phyloP scores from a whole-genome alignment of 2,329 filamentous ascomycete genomes.

The Paecilomyces variotii region DNA sequence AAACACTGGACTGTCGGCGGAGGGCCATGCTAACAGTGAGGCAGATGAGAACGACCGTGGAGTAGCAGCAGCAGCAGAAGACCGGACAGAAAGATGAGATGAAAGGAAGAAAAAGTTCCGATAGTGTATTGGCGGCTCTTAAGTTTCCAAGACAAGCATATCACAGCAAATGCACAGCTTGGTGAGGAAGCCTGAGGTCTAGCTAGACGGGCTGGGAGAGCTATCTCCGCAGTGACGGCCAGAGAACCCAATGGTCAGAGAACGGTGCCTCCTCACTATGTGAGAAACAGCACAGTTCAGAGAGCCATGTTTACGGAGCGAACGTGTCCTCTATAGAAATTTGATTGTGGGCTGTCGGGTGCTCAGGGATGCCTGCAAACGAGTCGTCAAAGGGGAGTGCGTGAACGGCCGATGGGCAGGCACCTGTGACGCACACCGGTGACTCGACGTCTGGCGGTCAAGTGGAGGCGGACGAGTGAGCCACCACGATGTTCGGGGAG shows the following conservation, averaged over 20 bases:
- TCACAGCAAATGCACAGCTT: slow-evolving; percentile 14
- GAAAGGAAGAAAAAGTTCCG: slow-evolving; percentile 9
- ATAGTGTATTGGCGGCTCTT: slow-evolving; percentile 10
- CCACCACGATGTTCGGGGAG: background rate
- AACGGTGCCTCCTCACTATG: slow-evolving; percentile 20
- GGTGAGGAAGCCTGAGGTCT: slow-evolving; percentile 19
- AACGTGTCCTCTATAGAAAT: slow-evolving; percentile 5
- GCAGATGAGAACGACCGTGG: slow-evolving; percentile 7
- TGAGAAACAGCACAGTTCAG: slow-evolving; percentile 17
- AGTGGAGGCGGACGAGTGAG: slow-evolving; percentile 8
- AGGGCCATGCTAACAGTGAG: slow-evolving; percentile 33
- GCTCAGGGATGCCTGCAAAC: slow-evolving; percentile 6
- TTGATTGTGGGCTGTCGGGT: slow-evolving; percentile 5
- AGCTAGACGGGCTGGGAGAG: slow-evolving; percentile 23
- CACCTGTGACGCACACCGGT: slow-evolving; percentile 37
- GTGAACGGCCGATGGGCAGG: slow-evolving; percentile 6
- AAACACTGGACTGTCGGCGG: slow-evolving; percentile 20
- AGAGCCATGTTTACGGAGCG: slow-evolving; percentile 6
- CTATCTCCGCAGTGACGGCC: slow-evolving; percentile 32
- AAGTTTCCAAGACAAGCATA: slow-evolving; percentile 2
- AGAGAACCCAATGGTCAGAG: slow-evolving; percentile 15
- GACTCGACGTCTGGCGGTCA: slow-evolving; percentile 28
- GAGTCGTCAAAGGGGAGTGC: slow-evolving; percentile 9
- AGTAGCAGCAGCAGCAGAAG: slow-evolving; percentile 1
- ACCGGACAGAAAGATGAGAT: slow-evolving; percentile 4